Conservation (phyloP, 2,329 filamentous ascomycete genomes). For the Aspergillus hiratsukae region DNA sequence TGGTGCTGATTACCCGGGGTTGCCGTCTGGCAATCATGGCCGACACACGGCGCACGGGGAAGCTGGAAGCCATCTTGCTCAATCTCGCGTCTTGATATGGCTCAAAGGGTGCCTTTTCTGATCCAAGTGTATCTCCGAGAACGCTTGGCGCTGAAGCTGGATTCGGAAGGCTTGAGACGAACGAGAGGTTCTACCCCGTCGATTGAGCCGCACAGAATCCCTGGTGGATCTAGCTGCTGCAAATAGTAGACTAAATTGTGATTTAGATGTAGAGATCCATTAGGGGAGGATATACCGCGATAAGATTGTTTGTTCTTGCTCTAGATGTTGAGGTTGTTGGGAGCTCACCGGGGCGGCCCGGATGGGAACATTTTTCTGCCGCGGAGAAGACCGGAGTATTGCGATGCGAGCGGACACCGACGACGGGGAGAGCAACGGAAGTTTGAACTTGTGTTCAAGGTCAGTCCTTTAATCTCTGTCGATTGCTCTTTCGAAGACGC, state of each 20-base stretch:
- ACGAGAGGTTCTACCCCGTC: slow-evolving; percentile 24
- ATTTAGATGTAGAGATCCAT: slow-evolving; percentile 11
- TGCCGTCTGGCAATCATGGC: slow-evolving; percentile 33
- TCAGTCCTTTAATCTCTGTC: background rate
- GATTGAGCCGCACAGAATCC: slow-evolving; percentile 12
- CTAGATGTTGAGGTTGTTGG: slow-evolving; percentile 34
- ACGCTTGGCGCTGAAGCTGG: slow-evolving; percentile 14
- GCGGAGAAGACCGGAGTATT: slow-evolving; percentile 22
- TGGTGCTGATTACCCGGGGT: slow-evolving; percentile 23
- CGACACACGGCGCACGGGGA: slow-evolving; percentile 29
- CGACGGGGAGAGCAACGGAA: background rate
- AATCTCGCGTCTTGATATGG: background rate
- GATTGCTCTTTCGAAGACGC: background rate
- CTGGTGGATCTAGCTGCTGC: slow-evolving; percentile 6
- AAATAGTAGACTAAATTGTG: slow-evolving; percentile 3
- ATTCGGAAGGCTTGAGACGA: slow-evolving; percentile 19
- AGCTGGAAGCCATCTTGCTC: slow-evolving; percentile 31
- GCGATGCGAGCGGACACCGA: slow-evolving; percentile 1
- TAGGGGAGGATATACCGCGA: slow-evolving; percentile 16
- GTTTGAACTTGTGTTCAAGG: background rate
- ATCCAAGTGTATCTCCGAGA: slow-evolving; percentile 3
- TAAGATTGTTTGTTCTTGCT: slow-evolving; percentile 7
- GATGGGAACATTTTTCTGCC: slow-evolving; percentile 41
- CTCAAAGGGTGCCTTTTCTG: background rate
- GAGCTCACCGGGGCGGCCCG: slow-evolving; percentile 38